These are phyloP conservation scores for Silene uniflora DNA, from an alignment of 148 eudicot genomes.

Conservation along the genomic window DNA sequence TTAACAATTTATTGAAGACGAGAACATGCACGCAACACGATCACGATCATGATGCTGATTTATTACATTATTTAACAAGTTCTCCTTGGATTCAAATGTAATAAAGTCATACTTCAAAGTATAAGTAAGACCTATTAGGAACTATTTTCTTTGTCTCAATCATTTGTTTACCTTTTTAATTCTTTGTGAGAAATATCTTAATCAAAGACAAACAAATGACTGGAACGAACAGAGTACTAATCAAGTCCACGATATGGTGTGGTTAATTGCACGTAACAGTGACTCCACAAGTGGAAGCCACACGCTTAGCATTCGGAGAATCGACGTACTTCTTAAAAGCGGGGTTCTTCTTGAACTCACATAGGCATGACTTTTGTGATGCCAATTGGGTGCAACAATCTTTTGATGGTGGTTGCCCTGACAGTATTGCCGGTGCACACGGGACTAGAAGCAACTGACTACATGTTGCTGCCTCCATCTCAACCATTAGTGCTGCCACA, in stretches of 20 bases:
- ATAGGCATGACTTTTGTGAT: constrained; percentile 49
- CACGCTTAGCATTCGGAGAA: constrained; percentile 47
- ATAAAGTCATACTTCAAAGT: no score
- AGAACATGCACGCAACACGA: no score
- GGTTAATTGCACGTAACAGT: constrained; percentile 11
- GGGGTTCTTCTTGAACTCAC: constrained; percentile 46
- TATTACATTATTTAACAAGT: not conserved
- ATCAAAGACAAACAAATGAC: no score
- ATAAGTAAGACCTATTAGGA: not conserved
- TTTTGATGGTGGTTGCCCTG: constrained; percentile 25
- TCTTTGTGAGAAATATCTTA: no score
- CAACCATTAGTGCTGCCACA: constrained; percentile 13
- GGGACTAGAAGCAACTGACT: constrained; percentile 33
- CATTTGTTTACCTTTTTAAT: no score
- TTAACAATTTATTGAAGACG: no score
- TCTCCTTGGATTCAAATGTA: not conserved
- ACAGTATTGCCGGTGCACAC: constrained; percentile 32
- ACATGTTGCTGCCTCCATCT: constrained; percentile 39
- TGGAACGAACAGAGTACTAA: no score
- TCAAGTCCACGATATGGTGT: not conserved
- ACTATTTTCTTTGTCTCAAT: no score
- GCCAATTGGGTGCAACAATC: constrained; percentile 38
- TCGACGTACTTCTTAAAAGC: constrained; percentile 29
- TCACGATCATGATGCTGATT: not conserved
- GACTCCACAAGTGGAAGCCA: constrained; percentile 30